Evolutionary conservation across 352 stramenopile species (phyloP), one percentile per base, ranked within the genome.

Genomic region (Chrysophaeum taylorii): DNA sequence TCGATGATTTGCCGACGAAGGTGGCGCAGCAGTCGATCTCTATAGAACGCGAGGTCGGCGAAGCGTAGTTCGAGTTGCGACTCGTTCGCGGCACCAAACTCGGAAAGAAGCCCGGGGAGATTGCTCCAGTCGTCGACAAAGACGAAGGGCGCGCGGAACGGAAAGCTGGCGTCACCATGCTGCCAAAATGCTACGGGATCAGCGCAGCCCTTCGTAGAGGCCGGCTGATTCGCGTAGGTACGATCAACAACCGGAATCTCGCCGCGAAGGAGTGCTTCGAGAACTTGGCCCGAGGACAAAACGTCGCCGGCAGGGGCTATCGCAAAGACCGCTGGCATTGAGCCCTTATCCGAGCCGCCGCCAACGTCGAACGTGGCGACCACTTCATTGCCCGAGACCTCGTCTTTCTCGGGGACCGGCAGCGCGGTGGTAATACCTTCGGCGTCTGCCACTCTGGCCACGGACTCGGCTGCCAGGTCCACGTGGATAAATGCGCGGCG

Each of bases 61-160:
- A 62, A 31, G 15, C 25, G 14, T 23, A 5, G 14, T n/a, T n/a
- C n/a, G n/a, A n/a, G n/a, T 23, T 16, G 14, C 1, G 41, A 31
- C 1, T 31, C 27, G 31, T 42, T 36, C 2, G 5, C 27, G 7
- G 18, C 36, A 5, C 18, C 18, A 25, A 66, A 25, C 9, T 7
- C 52, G 7, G 23, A 31, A 4, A 66, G 57, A 2, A 27, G 33
- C 12, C 2, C 18, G 9, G 57, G 57, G 2, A 66, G 57, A 12
- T 66, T 36, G 33, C 9, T 36, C 57, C 57, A 66, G 33, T 45
- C 33, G 2, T 45, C 33, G 14, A 66, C 57, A 36, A 66, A 66
- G 18, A 66, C 57, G 27, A 66, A 66, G 36, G 57, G 57, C 12
- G 57, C 57, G 33, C 5, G 18, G 57, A 21, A 36, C 5, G 25